Base-by-base conservation (phyloP, 1,284 basidiomycete species). In the Trichosporon faecale region DNA sequence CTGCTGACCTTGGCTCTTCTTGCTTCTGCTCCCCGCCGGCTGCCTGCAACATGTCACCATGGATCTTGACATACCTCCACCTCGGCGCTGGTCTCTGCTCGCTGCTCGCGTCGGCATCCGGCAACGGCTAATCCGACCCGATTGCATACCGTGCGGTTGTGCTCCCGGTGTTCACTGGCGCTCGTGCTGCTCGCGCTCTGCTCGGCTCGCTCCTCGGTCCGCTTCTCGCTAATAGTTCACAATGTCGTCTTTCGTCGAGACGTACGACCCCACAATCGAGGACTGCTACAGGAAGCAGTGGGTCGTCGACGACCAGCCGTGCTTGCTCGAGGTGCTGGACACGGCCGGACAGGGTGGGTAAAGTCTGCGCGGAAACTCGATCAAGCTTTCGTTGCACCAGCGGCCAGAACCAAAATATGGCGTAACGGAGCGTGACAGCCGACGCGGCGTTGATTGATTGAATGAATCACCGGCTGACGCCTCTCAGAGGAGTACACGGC, bases 281-380 rank as follows among this genome's bases (percentile, higher is more conserved):
- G 94, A 95, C 83, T 93, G 93, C 74, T 95, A 95, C 85, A 88
- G 93, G 77, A 95, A 95, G 83, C 92, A 94, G 81, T 88, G 94
- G 78, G 89, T 94, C 70, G 92, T 95, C 73, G 93, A 95, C 84
- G 93, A 94, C 78, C 88, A 90, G 78, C 93, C 94, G 88, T 94
- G 92, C 84, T 91, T 94, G 82, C 88, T 95, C 74, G 94, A 95
- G 82, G 92, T 96, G 73, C 91, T 95, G 80, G 94, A 96, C 84
- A 95, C 93, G 74, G 93, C 94, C 63, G 94, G 94, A 29, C 94
- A 95, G 89, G 93, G 93, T 94, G 79, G 72, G 89, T 85, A 4
- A 40, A 3, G 12, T 9, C 37, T 40, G 52, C n/a, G 29, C 16
- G 29, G 25, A 18, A 29, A 29, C 12, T n/a, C n/a, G n/a, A 29